Evolutionary conservation across 495 filamentous ascomycete genomes (phyloP).

Genomic region (Penicillium fimorum): DNA sequence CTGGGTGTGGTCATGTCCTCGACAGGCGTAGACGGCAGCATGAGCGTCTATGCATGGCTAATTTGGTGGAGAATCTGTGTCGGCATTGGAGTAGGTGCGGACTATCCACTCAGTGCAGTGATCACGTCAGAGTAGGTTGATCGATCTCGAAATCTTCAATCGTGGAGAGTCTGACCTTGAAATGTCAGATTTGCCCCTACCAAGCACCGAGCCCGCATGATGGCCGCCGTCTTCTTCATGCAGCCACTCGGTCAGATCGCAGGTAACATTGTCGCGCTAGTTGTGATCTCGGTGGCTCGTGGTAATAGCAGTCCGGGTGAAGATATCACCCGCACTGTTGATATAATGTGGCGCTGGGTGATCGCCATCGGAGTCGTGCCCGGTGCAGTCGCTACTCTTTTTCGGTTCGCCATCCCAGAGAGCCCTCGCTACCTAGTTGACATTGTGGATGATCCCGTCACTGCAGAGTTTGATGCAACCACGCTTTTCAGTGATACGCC

Average conservation of each 20-base stretch:
- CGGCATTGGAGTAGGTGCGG: slow-evolving; percentile 57
- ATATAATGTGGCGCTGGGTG: slow-evolving; percentile 59
- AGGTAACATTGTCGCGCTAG: slow-evolving; percentile 51
- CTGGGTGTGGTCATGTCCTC: slow-evolving; percentile 55
- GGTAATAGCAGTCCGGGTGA: slow-evolving; percentile 18
- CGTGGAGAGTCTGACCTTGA: slow-evolving; percentile 10
- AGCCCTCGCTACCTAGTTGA: slow-evolving; percentile 57
- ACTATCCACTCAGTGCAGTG: slow-evolving; percentile 57
- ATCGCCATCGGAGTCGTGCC: slow-evolving; percentile 61
- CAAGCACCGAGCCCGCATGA: slow-evolving; percentile 58
- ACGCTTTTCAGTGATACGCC: slow-evolving; percentile 37
- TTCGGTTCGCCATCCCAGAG: slow-evolving; percentile 62
- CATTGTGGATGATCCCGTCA: slow-evolving; percentile 48
- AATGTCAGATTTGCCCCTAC: slow-evolving; percentile 54
- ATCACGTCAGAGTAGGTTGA: slow-evolving; percentile 57
- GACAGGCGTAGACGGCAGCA: slow-evolving; percentile 40
- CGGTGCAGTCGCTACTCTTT: slow-evolving; percentile 55
- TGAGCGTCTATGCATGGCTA: slow-evolving; percentile 57
- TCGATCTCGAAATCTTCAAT: background rate
- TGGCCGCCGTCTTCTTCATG: slow-evolving; percentile 65
- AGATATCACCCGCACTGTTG: slow-evolving; percentile 40
- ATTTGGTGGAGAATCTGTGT: slow-evolving; percentile 58
- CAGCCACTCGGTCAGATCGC: slow-evolving; percentile 65
- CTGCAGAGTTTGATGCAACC: slow-evolving; percentile 47
- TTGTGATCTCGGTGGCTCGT: slow-evolving; percentile 42